Evolutionary conservation across 179 eudicot genomes (phyloP).

Genomic region (Camellia oleifera): DNA sequence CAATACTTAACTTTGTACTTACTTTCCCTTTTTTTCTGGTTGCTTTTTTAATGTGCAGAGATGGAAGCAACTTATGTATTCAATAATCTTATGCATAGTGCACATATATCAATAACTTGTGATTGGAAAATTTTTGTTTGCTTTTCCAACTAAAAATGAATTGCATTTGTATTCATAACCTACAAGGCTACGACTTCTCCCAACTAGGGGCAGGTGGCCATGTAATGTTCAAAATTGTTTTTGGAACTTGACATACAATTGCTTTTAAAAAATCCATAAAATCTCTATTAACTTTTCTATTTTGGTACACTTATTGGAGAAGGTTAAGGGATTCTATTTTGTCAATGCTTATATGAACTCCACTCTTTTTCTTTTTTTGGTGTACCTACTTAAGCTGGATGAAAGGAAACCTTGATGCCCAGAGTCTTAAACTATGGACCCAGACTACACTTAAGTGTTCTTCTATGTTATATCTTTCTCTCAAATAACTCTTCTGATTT

Average conservation of each 20-base stretch:
- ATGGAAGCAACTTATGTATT: neutral
- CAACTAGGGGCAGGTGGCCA: neutral
- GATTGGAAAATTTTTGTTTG: too few relatives aligned
- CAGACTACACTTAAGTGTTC: neutral
- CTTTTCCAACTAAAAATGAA: neutral
- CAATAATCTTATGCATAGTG: neutral
- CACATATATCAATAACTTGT: neutral
- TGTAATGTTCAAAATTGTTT: too few relatives aligned
- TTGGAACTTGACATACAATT: too few relatives aligned
- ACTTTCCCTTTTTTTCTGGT: neutral
- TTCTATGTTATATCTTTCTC: neutral
- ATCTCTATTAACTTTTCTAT: too few relatives aligned
- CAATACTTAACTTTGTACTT: neutral
- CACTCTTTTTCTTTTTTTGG: too few relatives aligned
- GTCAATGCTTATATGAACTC: neutral
- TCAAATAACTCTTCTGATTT: neutral
- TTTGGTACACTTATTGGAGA: neutral
- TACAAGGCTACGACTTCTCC: neutral
- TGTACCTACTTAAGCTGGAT: too few relatives aligned
- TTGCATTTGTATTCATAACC: neutral
- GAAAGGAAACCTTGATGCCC: too few relatives aligned
- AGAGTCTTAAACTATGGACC: too few relatives aligned
- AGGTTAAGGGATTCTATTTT: neutral
- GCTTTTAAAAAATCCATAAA: too few relatives aligned
- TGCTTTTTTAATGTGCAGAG: neutral